Percentiles rank a stretch among this genome's conserved stretches.
These are phyloP conservation scores for Kazachstania psychrophila DNA, from an alignment of 805 yeast genomes.

Conservation along the genomic window DNA sequence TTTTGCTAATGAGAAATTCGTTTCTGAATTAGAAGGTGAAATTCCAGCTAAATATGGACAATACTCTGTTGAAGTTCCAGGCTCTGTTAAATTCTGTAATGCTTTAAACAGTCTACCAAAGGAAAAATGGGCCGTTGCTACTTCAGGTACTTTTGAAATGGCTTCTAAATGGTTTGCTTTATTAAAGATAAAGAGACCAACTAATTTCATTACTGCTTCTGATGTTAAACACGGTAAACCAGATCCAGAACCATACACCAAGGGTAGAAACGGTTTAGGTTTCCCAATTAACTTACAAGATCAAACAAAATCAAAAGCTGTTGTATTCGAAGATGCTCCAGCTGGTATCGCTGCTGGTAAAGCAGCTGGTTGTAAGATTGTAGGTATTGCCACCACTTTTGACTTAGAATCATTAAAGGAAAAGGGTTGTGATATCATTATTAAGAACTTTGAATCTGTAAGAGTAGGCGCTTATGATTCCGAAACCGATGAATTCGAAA, in stretches of 20 bases:
- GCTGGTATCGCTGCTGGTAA: constrained; percentile 80
- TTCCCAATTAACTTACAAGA: constrained; percentile 30
- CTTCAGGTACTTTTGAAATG: constrained; percentile 70
- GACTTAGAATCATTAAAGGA: constrained; percentile 56
- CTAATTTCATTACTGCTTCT: constrained; percentile 73
- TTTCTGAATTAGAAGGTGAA: constrained; percentile 54
- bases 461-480: constrained; percentile 46
- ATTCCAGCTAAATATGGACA: constrained; percentile 68
- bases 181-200: constrained; percentile 53
- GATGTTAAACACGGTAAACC: constrained; percentile 77
- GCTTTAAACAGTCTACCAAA: constrained; percentile 42
- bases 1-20: constrained; percentile 55
- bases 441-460: constrained; percentile 58
- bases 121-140: constrained; percentile 78
- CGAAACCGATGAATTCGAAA: constrained; percentile 32
- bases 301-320: constrained; percentile 35
- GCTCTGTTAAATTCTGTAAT: constrained; percentile 57
- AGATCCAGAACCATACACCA: constrained; percentile 70
- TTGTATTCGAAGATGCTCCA: constrained; percentile 84
- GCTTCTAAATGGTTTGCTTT: constrained; percentile 74
- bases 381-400: constrained; percentile 78
- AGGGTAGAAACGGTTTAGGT: constrained; percentile 38
- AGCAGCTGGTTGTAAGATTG: constrained; percentile 71
- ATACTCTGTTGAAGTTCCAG: constrained; percentile 65
- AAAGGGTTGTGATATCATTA: constrained; percentile 77